Percentiles rank a stretch among this genome's conserved stretches.
Conservation (phyloP, 768 basidiomycete species). For the Lactarius deliciosus region DNA sequence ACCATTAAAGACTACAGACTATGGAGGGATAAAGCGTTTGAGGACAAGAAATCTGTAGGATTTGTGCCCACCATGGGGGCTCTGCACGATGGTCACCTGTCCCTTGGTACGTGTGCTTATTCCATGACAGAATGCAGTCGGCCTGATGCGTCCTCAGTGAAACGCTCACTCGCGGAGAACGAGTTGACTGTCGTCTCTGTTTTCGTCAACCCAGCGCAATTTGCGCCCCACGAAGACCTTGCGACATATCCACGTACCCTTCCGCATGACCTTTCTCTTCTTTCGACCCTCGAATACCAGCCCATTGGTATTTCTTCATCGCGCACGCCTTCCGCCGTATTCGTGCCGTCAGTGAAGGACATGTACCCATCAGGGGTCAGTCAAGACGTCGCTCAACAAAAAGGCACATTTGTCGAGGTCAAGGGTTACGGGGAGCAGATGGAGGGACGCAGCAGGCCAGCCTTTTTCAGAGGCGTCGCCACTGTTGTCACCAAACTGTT, state of each 20-base stretch:
- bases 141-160: conserved; percentile 49
- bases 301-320: conserved; percentile 25
- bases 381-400: conserved; percentile 70
- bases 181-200: conserved; percentile 90
- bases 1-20: conserved; percentile 59
- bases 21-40: conserved; percentile 72
- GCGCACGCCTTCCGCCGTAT: conserved; percentile 65
- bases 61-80: conserved; percentile 99
- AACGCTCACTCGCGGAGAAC: conserved; percentile 70
- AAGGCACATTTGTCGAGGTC: conserved; percentile 89
- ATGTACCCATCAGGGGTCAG: conserved; percentile 94
- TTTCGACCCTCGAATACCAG: conserved; percentile 41
- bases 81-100: conserved; percentile 88
- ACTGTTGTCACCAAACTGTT: conserved; percentile 95
- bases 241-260: conserved; percentile 88
- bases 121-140: conserved; percentile 13
- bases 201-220: conserved; percentile 98
- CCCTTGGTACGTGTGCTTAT: conserved; percentile 64
- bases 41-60: conserved; percentile 68
- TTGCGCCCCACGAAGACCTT: conserved; percentile 94
- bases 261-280: conserved; percentile 64
- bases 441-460: conserved; percentile 86
- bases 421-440: conserved; percentile 90
- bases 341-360: conserved; percentile 72
- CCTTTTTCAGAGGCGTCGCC: conserved; percentile 93